phyloP scores from a whole-genome alignment of 306 rosid genomes.

The Dalbergia oliveri region DNA sequence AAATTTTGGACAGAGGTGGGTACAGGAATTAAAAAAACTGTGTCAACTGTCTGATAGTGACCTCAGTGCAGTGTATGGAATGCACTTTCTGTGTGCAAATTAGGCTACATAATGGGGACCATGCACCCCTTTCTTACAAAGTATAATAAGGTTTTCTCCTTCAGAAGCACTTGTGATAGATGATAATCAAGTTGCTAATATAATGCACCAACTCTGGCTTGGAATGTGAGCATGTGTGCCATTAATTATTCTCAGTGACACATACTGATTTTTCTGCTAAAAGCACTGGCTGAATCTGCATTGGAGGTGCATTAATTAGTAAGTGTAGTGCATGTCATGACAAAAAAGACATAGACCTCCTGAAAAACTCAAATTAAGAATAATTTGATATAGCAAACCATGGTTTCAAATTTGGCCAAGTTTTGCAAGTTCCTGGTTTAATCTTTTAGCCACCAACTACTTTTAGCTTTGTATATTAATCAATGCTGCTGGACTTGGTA shows the following conservation, averaged over 20 bases:
- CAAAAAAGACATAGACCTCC: not conserved
- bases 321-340: not conserved
- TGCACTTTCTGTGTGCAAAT: constrained; percentile 48
- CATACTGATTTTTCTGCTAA: constrained; percentile 40
- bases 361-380: constrained; percentile 15
- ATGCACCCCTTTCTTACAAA: constrained; percentile 32
- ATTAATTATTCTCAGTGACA: constrained; percentile 41
- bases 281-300: constrained; percentile 30
- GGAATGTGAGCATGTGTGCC: constrained; percentile 39
- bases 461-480: constrained; percentile 70
- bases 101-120: constrained; percentile 40
- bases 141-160: constrained; percentile 24
- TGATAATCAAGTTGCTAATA: constrained; percentile 1
- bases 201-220: constrained; percentile 7
- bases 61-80: constrained; percentile 44
- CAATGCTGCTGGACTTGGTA: constrained; percentile 65
- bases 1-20: constrained; percentile 39
- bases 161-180: not conserved
- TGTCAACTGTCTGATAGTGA: constrained; percentile 41
- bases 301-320: constrained; percentile 36
- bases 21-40: constrained; percentile 37
- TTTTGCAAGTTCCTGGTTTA: constrained; percentile 16
- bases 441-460: constrained; percentile 38
- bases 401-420: constrained; percentile 38
- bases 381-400: constrained; percentile 39